Conservation (phyloP, 2,329 filamentous ascomycete species). For the Diplodia seriata region DNA sequence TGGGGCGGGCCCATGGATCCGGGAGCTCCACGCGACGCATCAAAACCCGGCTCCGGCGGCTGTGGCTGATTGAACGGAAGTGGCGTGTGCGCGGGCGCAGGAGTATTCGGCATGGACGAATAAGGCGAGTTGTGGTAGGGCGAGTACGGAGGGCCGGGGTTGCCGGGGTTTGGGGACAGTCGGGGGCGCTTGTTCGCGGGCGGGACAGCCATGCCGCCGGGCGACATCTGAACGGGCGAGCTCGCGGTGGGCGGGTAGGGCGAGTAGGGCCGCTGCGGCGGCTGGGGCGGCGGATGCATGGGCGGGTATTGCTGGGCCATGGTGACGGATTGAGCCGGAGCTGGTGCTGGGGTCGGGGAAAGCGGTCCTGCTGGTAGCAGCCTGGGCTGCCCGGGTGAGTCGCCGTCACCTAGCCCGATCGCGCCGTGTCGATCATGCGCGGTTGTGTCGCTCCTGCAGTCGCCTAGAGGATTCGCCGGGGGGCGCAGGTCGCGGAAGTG, state of each 20-base stretch:
- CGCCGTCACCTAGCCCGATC: slow-evolving; percentile 27
- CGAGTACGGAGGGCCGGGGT: slow-evolving; percentile 43
- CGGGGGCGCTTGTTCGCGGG: slow-evolving; percentile 70
- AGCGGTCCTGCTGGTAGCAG: slow-evolving; percentile 19
- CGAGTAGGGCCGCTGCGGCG: slow-evolving; percentile 64
- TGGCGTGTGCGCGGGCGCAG: slow-evolving; percentile 42
- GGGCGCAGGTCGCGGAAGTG: background rate
- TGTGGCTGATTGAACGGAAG: slow-evolving; percentile 61
- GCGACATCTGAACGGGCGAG: slow-evolving; percentile 50
- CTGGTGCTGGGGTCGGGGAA: slow-evolving; percentile 14
- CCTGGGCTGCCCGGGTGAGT: slow-evolving; percentile 25
- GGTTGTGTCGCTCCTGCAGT: background rate
- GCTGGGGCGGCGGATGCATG: slow-evolving; percentile 47
- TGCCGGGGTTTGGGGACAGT: slow-evolving; percentile 45
- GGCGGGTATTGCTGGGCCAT: slow-evolving; percentile 40
- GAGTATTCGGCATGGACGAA: slow-evolving; percentile 45
- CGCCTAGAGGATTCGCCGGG: background rate
- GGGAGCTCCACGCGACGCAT: slow-evolving; percentile 38
- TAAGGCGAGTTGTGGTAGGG: slow-evolving; percentile 61
- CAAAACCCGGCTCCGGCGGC: slow-evolving; percentile 36
- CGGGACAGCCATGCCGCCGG: slow-evolving; percentile 65
- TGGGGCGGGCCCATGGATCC: slow-evolving; percentile 70
- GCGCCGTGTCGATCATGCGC: slow-evolving; percentile 29
- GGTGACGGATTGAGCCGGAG: slow-evolving; percentile 12
- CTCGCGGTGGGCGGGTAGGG: slow-evolving; percentile 51